These are phyloP conservation scores for Arabidopsis suecica DNA, from an alignment of 345 rosid species.

Conservation along the genomic window DNA sequence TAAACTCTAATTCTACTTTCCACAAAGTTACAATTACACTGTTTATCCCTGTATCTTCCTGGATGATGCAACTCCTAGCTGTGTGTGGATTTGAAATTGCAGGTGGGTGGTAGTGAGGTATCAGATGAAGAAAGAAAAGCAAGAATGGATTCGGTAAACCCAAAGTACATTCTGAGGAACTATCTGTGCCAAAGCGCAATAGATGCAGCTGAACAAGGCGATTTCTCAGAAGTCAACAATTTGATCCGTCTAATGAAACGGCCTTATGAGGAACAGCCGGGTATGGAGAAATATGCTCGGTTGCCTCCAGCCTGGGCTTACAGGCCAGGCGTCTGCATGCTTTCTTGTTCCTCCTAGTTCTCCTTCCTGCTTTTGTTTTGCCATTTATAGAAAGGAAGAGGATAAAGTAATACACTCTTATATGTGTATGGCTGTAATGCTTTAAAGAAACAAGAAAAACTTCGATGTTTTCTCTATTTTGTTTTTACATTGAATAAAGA, in stretches of 20 bases:
- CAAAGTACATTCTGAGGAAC: constrained; percentile 85
- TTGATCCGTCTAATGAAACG: constrained; percentile 76
- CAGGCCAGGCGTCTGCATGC: constrained; percentile 97
- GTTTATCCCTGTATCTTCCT: constrained; percentile 2
- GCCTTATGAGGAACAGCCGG: constrained; percentile 89
- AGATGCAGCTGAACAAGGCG: constrained; percentile 90
- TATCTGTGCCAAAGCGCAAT: constrained; percentile 94
- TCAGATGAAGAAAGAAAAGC: constrained; percentile 87
- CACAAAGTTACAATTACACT: neutral
- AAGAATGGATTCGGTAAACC: constrained; percentile 83
- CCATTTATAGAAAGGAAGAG: constrained; percentile 26
- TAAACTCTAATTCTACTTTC: neutral
- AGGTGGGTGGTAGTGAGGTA: constrained; percentile 68
- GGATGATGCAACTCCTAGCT: constrained; percentile 21
- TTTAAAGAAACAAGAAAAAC: constrained; percentile 16
- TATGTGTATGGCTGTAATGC: constrained; percentile 33
- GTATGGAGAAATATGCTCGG: constrained; percentile 95
- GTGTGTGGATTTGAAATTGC: constrained; percentile 33
- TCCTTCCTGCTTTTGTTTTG: constrained; percentile 25
- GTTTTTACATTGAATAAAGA: constrained; percentile 29
- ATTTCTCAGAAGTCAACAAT: constrained; percentile 76
- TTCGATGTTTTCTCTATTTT: constrained; percentile 16
- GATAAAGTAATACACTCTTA: constrained; percentile 18
- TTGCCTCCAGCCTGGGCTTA: constrained; percentile 99
- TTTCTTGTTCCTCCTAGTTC: constrained; percentile 87